These are phyloP conservation scores for Aspergillus uvarum DNA, from an alignment of 2,329 filamentous ascomycete genomes.

Conservation along the genomic window DNA sequence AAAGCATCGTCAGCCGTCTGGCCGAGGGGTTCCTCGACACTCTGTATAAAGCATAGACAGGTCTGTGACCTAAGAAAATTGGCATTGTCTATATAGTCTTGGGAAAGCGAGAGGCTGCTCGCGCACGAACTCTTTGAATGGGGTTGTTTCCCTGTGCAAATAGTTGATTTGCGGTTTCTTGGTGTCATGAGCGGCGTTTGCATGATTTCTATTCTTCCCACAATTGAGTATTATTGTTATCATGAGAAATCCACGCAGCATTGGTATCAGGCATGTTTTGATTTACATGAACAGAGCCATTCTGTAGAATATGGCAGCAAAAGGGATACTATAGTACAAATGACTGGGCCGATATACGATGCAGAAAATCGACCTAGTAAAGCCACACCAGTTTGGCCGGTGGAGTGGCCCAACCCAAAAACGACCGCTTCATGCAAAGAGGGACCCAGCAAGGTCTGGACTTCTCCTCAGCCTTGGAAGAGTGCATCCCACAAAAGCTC, in stretches of 20 bases:
- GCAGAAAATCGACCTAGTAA: background rate
- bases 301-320: background rate
- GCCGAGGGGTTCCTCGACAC: constrained; percentile 90
- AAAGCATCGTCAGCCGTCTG: constrained; percentile 87
- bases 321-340: constrained; percentile 14
- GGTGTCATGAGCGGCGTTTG: constrained; percentile 4
- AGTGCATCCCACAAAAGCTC: background rate
- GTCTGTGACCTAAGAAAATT: background rate
- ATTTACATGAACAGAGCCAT: background rate
- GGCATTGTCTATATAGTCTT: constrained; percentile 15
- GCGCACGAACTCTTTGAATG: background rate
- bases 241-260: background rate
- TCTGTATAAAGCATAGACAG: constrained; percentile 73
- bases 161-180: constrained; percentile 15
- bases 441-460: background rate
- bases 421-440: constrained; percentile 22
- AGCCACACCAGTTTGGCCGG: background rate
- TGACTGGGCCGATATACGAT: background rate
- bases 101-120: constrained; percentile 1
- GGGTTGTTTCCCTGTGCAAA: constrained; percentile 7
- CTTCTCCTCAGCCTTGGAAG: no score
- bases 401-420: background rate
- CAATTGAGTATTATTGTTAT: background rate
- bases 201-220: background rate
- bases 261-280: background rate